Conservation (phyloP, 495 filamentous ascomycete genomes). For the Cercophora scortea region DNA sequence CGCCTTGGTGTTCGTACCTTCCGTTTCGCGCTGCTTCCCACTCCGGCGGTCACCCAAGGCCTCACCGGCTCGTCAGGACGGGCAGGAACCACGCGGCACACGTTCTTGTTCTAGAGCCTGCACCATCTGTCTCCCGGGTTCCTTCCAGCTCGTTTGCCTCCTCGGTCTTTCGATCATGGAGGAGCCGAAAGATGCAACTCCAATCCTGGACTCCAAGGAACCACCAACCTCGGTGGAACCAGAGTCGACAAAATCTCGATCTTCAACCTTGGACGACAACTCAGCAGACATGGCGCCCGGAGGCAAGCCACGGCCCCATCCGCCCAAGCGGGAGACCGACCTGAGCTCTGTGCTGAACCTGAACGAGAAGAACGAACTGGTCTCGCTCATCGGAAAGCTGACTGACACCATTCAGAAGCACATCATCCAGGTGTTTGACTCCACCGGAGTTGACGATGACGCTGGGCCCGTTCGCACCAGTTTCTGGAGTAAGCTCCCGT, state of each 20-base stretch:
- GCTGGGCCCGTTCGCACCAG: conserved; percentile 13
- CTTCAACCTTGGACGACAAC: conserved; percentile 5
- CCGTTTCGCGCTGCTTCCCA: no score
- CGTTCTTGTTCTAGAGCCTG: no score
- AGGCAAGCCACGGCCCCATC: conserved; percentile 9
- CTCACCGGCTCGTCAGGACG: no score
- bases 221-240: not conserved
- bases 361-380: conserved; percentile 22
- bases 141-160: not conserved
- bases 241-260: conserved; percentile 1
- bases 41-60: no score
- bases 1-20: no score
- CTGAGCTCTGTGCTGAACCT: conserved; percentile 20
- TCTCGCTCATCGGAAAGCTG: conserved; percentile 30
- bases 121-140: no score
- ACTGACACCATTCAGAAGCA: conserved; percentile 43
- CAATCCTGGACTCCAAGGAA: not conserved
- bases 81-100: no score
- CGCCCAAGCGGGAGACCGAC: conserved; percentile 24
- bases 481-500: conserved; percentile 21
- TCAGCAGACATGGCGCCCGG: conserved; percentile 19
- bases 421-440: conserved; percentile 39
- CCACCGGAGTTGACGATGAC: conserved; percentile 11
- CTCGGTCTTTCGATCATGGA: not conserved
- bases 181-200: not conserved